A percentile compares a stretch with the other conserved stretches of the same genome.
These are phyloP conservation scores for Withania somnifera DNA, from an alignment of 305 asterid genomes.

Conservation along the genomic window DNA sequence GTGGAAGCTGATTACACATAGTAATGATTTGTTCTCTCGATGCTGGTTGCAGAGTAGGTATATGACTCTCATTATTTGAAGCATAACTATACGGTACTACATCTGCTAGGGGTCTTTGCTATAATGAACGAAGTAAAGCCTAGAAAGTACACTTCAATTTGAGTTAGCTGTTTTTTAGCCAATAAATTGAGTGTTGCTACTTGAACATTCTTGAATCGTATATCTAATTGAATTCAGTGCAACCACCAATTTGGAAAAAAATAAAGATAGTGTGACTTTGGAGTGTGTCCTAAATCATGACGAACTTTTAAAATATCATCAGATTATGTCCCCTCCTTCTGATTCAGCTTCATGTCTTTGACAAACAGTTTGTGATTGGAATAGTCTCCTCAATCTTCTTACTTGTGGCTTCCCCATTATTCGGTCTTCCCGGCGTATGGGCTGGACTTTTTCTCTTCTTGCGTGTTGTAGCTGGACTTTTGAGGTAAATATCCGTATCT, in stretches of 20 bases:
- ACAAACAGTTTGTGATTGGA: slow-evolving; percentile 55
- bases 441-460: slow-evolving; percentile 76
- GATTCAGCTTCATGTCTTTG: slow-evolving; percentile 3
- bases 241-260: background rate
- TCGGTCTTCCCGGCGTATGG: slow-evolving; percentile 84
- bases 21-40: background rate
- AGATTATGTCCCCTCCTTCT: slow-evolving; percentile 3
- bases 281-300: background rate
- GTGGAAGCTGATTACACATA: background rate
- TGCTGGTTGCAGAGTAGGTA: background rate
- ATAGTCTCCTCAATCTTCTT: slow-evolving; percentile 53
- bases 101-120: background rate
- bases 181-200: background rate
- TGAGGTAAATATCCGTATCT: slow-evolving; percentile 34
- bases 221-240: background rate
- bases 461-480: slow-evolving; percentile 70
- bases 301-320: background rate
- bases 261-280: background rate
- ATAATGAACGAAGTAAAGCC: background rate
- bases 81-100: background rate
- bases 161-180: background rate
- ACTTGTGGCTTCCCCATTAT: slow-evolving; percentile 43
- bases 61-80: background rate
- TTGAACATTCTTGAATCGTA: background rate
- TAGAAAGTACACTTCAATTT: background rate